Conservation (phyloP, 192 early-diverging fungal species). For the Backusella circina region DNA sequence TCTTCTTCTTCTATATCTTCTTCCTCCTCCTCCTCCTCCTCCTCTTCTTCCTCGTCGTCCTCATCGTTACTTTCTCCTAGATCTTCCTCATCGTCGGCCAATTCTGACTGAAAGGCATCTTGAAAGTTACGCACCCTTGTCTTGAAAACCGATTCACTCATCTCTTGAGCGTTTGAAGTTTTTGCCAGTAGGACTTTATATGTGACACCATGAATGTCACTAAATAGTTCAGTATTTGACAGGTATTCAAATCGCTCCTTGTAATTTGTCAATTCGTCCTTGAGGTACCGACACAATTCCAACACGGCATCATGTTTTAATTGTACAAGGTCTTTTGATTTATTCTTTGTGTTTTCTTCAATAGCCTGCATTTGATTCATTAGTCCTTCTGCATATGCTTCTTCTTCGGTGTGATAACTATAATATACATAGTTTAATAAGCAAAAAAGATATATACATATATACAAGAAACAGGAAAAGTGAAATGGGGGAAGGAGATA, state of each 20-base stretch:
- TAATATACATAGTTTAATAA: background rate
- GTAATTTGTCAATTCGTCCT: background rate
- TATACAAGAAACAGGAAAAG: background rate
- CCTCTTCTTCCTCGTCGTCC: background rate
- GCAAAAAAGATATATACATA: background rate
- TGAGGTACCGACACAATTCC: background rate
- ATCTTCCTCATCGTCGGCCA: background rate
- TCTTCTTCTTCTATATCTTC: background rate
- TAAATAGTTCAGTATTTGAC: background rate
- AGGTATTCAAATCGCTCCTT: background rate
- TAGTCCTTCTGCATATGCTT: background rate
- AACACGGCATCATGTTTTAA: background rate
- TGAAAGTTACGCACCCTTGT: conserved; percentile 6
- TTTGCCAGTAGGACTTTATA: background rate
- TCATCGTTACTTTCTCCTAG: background rate
- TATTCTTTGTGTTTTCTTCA: background rate
- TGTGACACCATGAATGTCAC: background rate
- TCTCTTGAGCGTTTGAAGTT: too few species aligned
- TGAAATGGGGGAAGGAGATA: background rate
- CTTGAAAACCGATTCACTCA: background rate
- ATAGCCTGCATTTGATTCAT: conserved; percentile 4
- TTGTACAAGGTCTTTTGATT: background rate
- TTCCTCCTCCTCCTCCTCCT: background rate
- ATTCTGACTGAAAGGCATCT: background rate
- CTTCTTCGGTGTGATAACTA: conserved; percentile 1